These are phyloP conservation scores for Aspergillus intermedius DNA, from an alignment of 2,329 filamentous ascomycete species.

Conservation along the genomic window DNA sequence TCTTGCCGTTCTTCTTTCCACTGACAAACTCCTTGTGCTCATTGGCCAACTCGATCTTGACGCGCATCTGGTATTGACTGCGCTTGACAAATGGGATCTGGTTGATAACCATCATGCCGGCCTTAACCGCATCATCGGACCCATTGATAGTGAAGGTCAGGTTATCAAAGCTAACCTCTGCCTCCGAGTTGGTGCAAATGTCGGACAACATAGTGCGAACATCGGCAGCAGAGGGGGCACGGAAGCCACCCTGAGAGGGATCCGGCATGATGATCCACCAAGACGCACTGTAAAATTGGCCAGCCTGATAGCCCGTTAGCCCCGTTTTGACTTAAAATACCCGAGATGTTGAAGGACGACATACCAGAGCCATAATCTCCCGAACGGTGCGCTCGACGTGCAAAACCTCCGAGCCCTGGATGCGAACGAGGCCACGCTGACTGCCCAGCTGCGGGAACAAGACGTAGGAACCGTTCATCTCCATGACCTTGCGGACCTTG, in stretches of 20 bases:
- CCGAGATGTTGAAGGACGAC: slow-evolving; percentile 23
- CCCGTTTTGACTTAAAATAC: slow-evolving; percentile 1
- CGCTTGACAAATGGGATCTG: slow-evolving; percentile 84
- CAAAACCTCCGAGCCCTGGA: slow-evolving; percentile 87
- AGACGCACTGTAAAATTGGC: slow-evolving; percentile 94
- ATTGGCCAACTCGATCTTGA: slow-evolving; percentile 97
- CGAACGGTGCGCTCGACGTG: slow-evolving; percentile 92
- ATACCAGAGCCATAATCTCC: slow-evolving; percentile 88
- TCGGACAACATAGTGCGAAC: slow-evolving; percentile 87
- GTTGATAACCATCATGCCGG: slow-evolving; percentile 87
- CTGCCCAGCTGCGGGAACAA: slow-evolving; percentile 83
- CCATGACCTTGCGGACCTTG: slow-evolving; percentile 96
- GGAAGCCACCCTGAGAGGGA: slow-evolving; percentile 52
- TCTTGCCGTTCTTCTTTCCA: slow-evolving; percentile 99
- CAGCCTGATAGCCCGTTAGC: slow-evolving; percentile 53
- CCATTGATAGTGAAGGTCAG: slow-evolving; percentile 90
- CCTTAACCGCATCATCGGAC: slow-evolving; percentile 92
- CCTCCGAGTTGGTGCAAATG: slow-evolving; percentile 92
- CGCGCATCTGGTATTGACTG: slow-evolving; percentile 83
- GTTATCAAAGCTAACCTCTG: slow-evolving; percentile 91
- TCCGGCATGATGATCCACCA: slow-evolving; percentile 89
- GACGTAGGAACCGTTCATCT: slow-evolving; percentile 91
- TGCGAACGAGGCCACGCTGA: slow-evolving; percentile 74
- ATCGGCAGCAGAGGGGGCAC: slow-evolving; percentile 58
- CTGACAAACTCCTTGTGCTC: slow-evolving; percentile 99